Evolutionary conservation across 306 rosid species (phyloP), one percentile per base, ranked within the genome.

Genomic region (Dryas octopetala): DNA sequence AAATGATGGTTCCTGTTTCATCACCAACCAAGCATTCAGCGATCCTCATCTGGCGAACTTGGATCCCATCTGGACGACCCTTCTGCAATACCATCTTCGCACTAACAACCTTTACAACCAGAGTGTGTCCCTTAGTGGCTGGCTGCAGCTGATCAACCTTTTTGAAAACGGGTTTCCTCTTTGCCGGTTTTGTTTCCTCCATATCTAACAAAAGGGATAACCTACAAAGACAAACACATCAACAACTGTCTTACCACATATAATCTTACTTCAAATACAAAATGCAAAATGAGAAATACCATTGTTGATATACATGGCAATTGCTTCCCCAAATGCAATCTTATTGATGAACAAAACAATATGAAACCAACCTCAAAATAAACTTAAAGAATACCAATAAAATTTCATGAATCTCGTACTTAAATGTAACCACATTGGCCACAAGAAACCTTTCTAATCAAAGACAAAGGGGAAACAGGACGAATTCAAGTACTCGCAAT

Each of bases 101-200:
- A 32, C 49, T 62, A 4, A 74, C 70, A 38, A 74, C 77, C 28
- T 74, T 74, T 6, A 74, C 77, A 15, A 40, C 28, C 47, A 74
- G 48, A 38, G 77, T 74, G 40, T 62, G 77, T 4, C 70, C 77
- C 48, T 60, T 74, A 17, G 77, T 74, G 61, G 50, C 77, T 43
- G 77, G 77, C 54, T 62, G 67, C 32, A 72, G 76, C n/a, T 66
- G 79, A 3, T 76, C 64, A 46, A 81, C 76, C 43, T 65, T 66
- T 46, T 70, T 74, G 78, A 64, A 15, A 17, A 66, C 79, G 23
- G 83, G 77, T 50, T 74, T 74, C 70, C 61, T 74, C 58, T 47
- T 60, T 28, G 38, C 70, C 16, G 70, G 61, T 48, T 49, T 48
- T 38, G 70, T 15, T 9, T 74, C 77, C 14, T 3, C 77, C 77